Base-by-base conservation (phyloP, 495 filamentous ascomycete species). In the Extremus antarcticus region DNA sequence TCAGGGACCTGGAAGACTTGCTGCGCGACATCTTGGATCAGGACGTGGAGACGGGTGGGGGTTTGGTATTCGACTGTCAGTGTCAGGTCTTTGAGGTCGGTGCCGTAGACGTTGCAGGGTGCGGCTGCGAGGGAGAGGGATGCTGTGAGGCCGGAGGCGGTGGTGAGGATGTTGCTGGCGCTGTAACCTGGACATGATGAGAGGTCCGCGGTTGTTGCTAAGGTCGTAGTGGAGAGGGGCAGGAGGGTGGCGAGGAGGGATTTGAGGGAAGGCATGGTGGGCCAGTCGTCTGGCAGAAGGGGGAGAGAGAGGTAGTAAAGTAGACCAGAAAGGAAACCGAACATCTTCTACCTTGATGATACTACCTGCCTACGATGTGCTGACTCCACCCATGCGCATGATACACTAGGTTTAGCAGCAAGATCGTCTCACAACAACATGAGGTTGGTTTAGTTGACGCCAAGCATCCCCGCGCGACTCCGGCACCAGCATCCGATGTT, bases 1-100 rank as follows among this genome's bases (percentile, higher is more conserved):
- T 82, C 77, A 15, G 88, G 87, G 19, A 95, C 80, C 66, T 92
- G 85, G 62, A 90, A 95, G 20, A 86, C 79, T 50, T 79, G 73
- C 51, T 87, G 79, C n/a, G 75, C 79, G 22, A 78, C 71, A 68
- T 94, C 88, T 54, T 85, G 79, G 54, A 95, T 90, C 64, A 86
- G 82, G 59, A 94, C 84, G 67, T 92, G 88, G 10, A 94, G 79
- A 17, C 88, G 11, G 35, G 32, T 13, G 8, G 8, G 19, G 50
- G 4, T 58, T 29, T 65, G 40, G 41, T 62, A 65, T 29, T 59
- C 50, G 29, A 63, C 62, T 2, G 39, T 50, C 25, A 65, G 46
- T 15, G 22, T 50, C 25, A 65, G 45, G 38, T 62, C 46, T 23
- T 25, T 20, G 17, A 65, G 17, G 50, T 65, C 62, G 15, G 20